Evolutionary conservation across 768 basidiomycete species (phyloP), one percentile per base, ranked within the genome.

Genomic region (Naganishia kalamii): DNA sequence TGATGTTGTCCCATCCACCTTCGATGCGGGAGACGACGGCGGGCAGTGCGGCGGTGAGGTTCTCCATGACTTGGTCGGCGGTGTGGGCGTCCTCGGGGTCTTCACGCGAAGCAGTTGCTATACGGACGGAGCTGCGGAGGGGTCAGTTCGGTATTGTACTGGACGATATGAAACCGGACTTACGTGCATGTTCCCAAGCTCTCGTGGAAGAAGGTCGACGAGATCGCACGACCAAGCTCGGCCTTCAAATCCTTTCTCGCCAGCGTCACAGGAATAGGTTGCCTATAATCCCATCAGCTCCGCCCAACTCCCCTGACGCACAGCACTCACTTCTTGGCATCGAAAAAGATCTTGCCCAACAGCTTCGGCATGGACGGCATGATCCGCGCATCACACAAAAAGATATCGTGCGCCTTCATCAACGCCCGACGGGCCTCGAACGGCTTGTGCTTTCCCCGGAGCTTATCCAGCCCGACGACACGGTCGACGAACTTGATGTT

Each of bases 151-250:
- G n/a, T n/a, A n/a, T n/a, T n/a, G n/a, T n/a, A n/a, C n/a, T n/a
- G n/a, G n/a, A n/a, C n/a, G n/a, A n/a, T n/a, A n/a, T n/a, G n/a
- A n/a, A n/a, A n/a, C n/a, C n/a, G n/a, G n/a, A 84, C 91, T 59
- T 80, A 93, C 90, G 87, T 86, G 84, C 88, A 90, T 6, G 92
- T 96, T 13, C 96, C 96, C 69, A 85, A 86, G 63, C 92, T 91
- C 79, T 92, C 89, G 77, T 92, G 89, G 87, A 96, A 89, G 78
- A 96, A 96, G 2, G 94, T 93, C 12, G 92, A 92, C 4, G 87
- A 87, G 69, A 99, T 86, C 19, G 94, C 94, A 48, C 87, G 86
- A 77, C 94, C 93, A 11, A 99, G 84, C 72, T 97, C 92, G 50
- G 82, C 84, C 77, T 97, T 98, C 65, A 99, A 83, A 78, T 94